phyloP scores from a whole-genome alignment of 2,329 filamentous ascomycete species.

The Laburnicola sp. region DNA sequence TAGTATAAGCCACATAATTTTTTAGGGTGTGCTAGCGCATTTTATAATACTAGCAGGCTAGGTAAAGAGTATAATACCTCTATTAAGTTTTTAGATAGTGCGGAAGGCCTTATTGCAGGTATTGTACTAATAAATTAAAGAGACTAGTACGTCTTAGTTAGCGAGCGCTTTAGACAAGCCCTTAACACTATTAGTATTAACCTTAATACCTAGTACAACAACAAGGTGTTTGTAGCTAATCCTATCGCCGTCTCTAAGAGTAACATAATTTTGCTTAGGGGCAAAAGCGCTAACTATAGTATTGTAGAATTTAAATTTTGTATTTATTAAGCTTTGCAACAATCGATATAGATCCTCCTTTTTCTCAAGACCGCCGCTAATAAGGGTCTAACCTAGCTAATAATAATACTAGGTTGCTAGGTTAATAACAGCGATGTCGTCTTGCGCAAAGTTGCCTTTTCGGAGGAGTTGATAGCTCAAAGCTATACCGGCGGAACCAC shows the following conservation, averaged over 20 bases:
- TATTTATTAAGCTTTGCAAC: neutral
- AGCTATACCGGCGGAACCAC: slow-evolving; percentile 64
- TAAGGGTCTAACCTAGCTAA: slow-evolving; percentile 68
- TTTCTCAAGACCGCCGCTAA: slow-evolving; percentile 64
- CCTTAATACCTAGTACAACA: slow-evolving; percentile 55
- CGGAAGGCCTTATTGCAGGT: slow-evolving; percentile 43
- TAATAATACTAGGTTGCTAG: slow-evolving; percentile 65
- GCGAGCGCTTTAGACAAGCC: slow-evolving; percentile 42
- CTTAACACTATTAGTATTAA: slow-evolving; percentile 34
- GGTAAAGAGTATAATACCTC: slow-evolving; percentile 44
- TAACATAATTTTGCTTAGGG: neutral
- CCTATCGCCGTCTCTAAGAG: neutral
- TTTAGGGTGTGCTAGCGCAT: slow-evolving; percentile 46
- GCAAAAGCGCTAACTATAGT: neutral
- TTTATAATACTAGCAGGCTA: slow-evolving; percentile 46
- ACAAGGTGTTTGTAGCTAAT: slow-evolving; percentile 62
- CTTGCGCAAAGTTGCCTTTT: slow-evolving; percentile 55
- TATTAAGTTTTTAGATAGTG: slow-evolving; percentile 35
- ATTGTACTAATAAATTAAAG: slow-evolving; percentile 44
- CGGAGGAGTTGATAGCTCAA: slow-evolving; percentile 67
- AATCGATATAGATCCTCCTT: slow-evolving; percentile 57
- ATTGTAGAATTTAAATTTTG: neutral
- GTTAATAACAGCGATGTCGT: slow-evolving; percentile 66
- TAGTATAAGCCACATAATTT: slow-evolving; percentile 48
- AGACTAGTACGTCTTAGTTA: slow-evolving; percentile 38